Evolutionary conservation across 306 rosid species (phyloP), one percentile per base, ranked within the genome.

Genomic region (Quercus robur): DNA sequence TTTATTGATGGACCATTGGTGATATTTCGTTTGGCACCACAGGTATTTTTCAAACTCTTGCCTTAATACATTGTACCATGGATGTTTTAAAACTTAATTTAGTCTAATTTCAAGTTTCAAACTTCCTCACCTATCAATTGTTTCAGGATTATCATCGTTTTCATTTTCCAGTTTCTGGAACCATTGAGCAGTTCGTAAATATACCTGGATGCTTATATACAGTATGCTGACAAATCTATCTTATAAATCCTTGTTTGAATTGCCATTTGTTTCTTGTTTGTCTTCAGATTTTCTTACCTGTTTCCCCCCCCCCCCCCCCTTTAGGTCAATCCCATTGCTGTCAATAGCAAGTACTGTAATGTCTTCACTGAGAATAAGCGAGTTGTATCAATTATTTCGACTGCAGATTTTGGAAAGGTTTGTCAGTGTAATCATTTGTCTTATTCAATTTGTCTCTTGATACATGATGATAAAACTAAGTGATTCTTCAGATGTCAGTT

Each of bases 361-460:
- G 98, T 95, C 56, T 95, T 91, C 94, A 95, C 99, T 0, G 99
- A 95, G 90, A 95, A 95, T 76, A 95, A 90, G 91, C 94, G 99
- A 84, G 91, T 78, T 57, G 91, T 95, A 81, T 87, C 99, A 57
- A 79, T 90, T 73, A 91, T 95, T 77, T 93, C 96, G 59, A 90
- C 97, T 19, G 85, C 56, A 5, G 89, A 90, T 61, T 93, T 95
- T 78, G 98, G 98, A 75, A 91, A 95, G 98, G 99, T 95, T 85
- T 68, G 88, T 79, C 49, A 15, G 70, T 83, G 85, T 75, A 63
- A 66, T 82, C 78, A 74, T 78, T 77, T 11, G 3, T 74, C 41
- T 70, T 79, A 70, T 38, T 52, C 21, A 70, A 52, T 56, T 52
- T 41, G 25, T 51, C 81, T 55, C 21, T 80, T 15, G 52, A 70